Percentiles rank a stretch among this genome's conserved stretches.
Evolutionary conservation across 306 rosid species (phyloP).

Genomic region (Rosa lucieae): DNA sequence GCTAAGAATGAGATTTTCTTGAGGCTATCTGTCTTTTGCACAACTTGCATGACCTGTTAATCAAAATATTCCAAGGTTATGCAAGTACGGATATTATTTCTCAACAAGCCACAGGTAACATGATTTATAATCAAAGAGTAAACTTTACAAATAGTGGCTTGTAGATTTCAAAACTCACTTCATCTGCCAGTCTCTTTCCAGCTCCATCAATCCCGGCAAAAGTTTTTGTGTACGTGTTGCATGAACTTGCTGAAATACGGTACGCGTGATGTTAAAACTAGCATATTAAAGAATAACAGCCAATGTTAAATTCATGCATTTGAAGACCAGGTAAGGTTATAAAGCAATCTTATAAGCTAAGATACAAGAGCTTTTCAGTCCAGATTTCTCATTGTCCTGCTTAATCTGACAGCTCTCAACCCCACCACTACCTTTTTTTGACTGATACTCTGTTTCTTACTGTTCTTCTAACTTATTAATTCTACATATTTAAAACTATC

Average conservation of each 20-base stretch:
- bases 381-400: conserved; percentile 19
- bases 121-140: conserved; percentile 12
- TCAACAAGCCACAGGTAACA: conserved; percentile 19
- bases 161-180: conserved; percentile 56
- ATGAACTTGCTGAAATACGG: conserved; percentile 78
- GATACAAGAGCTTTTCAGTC: conserved; percentile 9
- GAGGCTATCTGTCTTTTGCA: conserved; percentile 62
- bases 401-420: conserved; percentile 5
- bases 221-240: conserved; percentile 75
- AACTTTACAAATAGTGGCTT: conserved; percentile 25
- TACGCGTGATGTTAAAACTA: conserved; percentile 29
- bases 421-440: not conserved
- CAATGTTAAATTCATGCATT: conserved; percentile 20
- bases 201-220: conserved; percentile 94
- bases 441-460: not conserved
- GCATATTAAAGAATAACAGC: not conserved
- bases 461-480: not conserved
- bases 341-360: not conserved
- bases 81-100: conserved; percentile 25
- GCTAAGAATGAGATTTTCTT: conserved; percentile 89
- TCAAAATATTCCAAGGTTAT: conserved; percentile 27
- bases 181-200: conserved; percentile 88
- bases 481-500: not conserved
- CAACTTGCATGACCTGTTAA: conserved; percentile 74
- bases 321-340: not conserved